Base-by-base conservation (phyloP, 2,329 filamentous ascomycete genomes). In the Fusarium incarnatum region DNA sequence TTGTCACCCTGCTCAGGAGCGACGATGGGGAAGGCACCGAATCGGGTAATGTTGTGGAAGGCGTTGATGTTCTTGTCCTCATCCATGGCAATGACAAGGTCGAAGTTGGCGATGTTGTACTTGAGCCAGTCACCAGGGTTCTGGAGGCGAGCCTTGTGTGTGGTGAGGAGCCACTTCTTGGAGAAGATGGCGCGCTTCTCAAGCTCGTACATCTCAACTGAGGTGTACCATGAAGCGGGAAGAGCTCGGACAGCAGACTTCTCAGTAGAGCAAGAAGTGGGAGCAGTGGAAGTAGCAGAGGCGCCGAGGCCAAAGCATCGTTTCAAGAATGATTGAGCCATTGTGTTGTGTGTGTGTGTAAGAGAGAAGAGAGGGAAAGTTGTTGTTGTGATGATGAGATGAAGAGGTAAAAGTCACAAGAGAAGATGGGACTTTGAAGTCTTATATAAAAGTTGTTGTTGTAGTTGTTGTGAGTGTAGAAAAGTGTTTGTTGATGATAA, bases 1-100 rank as follows among this genome's bases (percentile, higher is more conserved):
- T 82, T 77, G 5, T 85, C 81, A 45, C 83, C 81, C 6, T 80
- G 82, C 11, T 88, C 86, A 11, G 67, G 54, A 41, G 67, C 57
- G 9, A 70, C 53, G 6, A 90, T 83, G 0, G 87, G 86, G 72
- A 86, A 90, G 23, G 88, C 88, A 9, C 88, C 82, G 75, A 90
- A 88, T 3, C 88, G 80, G 77, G 88, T 90, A 37, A 89, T 81
- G 72, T 90, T 90, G 79, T 90, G 88, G 75, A 90, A 89, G 18
- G 83, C 87, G 60, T 87, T 85, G 76, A 89, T 84, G 8, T 82
- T 81, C 12, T 83, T 83, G 11, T 84, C 78, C 27, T 84, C 82
- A 72, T 88, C 86, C 18, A 78, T 78, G 55, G 82, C 79, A 13
- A 89, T 76, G 70, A 89, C 78, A 75, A 90, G 86, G 25, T 86